phyloP scores from a whole-genome alignment of 2,329 filamentous ascomycete species.

The Aspergillus terreus region DNA sequence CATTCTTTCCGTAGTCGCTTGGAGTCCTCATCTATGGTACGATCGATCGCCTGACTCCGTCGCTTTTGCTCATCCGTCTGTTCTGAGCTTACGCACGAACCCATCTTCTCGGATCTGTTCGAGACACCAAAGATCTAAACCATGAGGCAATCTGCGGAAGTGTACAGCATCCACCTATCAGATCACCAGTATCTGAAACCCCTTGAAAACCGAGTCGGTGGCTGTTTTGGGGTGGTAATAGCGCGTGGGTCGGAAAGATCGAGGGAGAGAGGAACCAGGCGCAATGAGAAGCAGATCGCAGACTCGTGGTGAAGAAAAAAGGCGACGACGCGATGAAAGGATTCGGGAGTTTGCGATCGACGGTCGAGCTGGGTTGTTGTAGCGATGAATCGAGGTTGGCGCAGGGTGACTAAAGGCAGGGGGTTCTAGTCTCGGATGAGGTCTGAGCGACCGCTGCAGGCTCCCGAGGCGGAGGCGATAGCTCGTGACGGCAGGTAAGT shows the following conservation, averaged over 20 bases:
- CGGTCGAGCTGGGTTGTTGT: constrained; percentile 9
- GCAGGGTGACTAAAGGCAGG: constrained; percentile 10
- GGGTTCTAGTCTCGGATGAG: constrained; percentile 14
- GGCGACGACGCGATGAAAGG: not conserved
- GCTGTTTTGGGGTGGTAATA: not conserved
- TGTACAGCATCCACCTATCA: constrained; percentile 23
- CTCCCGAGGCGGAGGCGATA: constrained; percentile 16
- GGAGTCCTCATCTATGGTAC: constrained; percentile 88
- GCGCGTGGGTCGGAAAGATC: not conserved
- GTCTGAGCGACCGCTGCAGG: constrained; percentile 19
- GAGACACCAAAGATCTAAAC: constrained; percentile 19
- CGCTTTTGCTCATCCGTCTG: constrained; percentile 87
- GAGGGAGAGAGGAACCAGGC: not conserved
- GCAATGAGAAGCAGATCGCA: not conserved
- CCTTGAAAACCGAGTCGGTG: constrained; percentile 4
- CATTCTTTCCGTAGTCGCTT: constrained; percentile 91
- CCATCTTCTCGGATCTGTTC: constrained; percentile 58
- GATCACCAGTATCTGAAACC: constrained; percentile 17
- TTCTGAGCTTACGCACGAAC: constrained; percentile 85
- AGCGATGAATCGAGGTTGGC: constrained; percentile 16
- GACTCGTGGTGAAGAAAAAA: not conserved
- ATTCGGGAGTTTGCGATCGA: constrained; percentile 3
- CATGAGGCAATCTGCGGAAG: constrained; percentile 22
- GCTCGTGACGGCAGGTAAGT: constrained; percentile 15
- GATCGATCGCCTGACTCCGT: constrained; percentile 92